phyloP scores from a whole-genome alignment of 768 basidiomycete genomes.

The Boletales sp. region DNA sequence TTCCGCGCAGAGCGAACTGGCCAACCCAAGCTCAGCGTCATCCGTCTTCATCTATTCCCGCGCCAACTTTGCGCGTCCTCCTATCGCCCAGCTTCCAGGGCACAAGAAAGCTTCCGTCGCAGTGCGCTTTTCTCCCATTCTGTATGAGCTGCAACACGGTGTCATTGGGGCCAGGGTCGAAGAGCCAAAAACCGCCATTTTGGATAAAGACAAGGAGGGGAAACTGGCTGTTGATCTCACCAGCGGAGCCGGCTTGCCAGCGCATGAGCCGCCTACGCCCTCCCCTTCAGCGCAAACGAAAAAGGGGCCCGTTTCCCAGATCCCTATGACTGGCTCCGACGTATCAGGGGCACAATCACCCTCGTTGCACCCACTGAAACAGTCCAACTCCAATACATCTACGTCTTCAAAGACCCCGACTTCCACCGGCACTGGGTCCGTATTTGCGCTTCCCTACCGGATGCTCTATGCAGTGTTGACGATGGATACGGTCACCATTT shows the following conservation, averaged over 20 bases:
- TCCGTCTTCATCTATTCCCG: slow-evolving; percentile 95
- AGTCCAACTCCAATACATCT: slow-evolving; percentile 11
- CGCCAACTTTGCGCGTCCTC: slow-evolving; percentile 89
- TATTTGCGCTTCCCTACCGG: slow-evolving; percentile 89
- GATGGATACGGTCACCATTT: slow-evolving; percentile 91
- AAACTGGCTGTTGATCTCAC: slow-evolving; percentile 57
- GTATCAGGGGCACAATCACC: slow-evolving; percentile 7
- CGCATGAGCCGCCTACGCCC: slow-evolving; percentile 8
- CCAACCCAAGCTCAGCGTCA: slow-evolving; percentile 40
- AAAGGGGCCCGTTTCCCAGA: slow-evolving; percentile 10
- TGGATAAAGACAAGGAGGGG: slow-evolving; percentile 67
- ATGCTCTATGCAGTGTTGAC: slow-evolving; percentile 95
- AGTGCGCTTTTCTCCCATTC: slow-evolving; percentile 87
- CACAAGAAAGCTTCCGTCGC: slow-evolving; percentile 95
- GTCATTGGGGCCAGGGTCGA: slow-evolving; percentile 35
- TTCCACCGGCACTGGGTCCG: slow-evolving; percentile 40
- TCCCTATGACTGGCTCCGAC: slow-evolving; percentile 8
- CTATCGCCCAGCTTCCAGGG: slow-evolving; percentile 92
- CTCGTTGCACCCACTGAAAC: slow-evolving; percentile 11
- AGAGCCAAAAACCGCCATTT: slow-evolving; percentile 52
- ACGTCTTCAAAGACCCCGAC: slow-evolving; percentile 34
- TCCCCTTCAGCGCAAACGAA: slow-evolving; percentile 16
- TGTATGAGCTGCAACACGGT: slow-evolving; percentile 83
- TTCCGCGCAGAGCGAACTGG: slow-evolving; percentile 28
- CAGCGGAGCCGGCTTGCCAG: slow-evolving; percentile 27